Conservation (phyloP, 2,329 filamentous ascomycete species). For the Colletotrichum musicola region DNA sequence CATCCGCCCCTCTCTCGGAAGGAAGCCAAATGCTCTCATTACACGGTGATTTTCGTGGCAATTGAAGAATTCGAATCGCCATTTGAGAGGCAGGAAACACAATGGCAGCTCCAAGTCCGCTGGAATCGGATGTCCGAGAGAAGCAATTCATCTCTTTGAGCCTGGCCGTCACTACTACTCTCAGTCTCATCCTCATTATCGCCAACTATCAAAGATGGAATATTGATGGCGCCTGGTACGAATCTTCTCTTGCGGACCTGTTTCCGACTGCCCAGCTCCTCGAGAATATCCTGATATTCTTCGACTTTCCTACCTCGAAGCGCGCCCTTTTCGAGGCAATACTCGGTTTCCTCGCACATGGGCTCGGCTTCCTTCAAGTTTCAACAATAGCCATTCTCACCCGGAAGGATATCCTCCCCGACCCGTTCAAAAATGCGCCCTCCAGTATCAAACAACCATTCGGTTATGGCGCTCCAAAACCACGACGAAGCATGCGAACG, state of each 20-base stretch:
- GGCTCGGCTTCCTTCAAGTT: not conserved
- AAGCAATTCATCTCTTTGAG: not conserved
- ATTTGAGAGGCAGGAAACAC: too few relatives aligned
- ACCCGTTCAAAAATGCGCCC: not conserved
- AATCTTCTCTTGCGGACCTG: not conserved
- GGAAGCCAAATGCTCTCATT: too few relatives aligned
- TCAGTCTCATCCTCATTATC: conserved; percentile 17
- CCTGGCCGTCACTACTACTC: not conserved
- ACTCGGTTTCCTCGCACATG: not conserved
- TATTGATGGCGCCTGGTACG: conserved; percentile 13
- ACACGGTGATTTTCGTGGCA: too few relatives aligned
- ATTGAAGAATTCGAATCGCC: too few relatives aligned
- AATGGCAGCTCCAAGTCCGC: too few relatives aligned
- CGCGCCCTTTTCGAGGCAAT: not conserved
- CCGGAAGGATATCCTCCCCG: not conserved
- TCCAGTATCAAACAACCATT: not conserved
- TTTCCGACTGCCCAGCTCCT: conserved; percentile 40
- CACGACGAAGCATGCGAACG: not conserved
- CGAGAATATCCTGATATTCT: not conserved
- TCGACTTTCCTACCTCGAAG: conserved; percentile 1
- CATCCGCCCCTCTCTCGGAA: too few relatives aligned
- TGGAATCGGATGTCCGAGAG: too few relatives aligned
- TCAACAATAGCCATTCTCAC: not conserved
- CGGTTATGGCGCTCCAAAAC: not conserved
- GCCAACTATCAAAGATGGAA: not conserved